These are phyloP conservation scores for Volvox carteri DNA, from an alignment of 163 green algal species.

Conservation along the genomic window DNA sequence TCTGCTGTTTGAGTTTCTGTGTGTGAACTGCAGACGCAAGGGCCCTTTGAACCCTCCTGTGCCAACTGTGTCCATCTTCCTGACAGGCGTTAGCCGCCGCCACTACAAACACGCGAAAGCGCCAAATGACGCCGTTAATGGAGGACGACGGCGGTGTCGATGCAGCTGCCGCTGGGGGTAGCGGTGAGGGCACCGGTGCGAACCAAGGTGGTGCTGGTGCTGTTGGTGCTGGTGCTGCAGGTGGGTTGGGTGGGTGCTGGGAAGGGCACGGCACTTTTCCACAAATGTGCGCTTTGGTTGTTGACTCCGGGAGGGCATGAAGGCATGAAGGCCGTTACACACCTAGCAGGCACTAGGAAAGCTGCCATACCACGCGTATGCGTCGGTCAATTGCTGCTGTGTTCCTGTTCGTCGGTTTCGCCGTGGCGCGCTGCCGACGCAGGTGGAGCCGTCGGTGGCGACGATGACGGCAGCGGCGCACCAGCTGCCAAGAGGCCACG, in stretches of 20 bases:
- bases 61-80: background rate
- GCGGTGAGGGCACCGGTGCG: no score
- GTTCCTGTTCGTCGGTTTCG: background rate
- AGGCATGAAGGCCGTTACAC: no score
- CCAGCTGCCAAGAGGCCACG: slow-evolving; percentile 19
- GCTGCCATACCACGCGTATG: no score
- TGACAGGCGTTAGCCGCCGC: background rate
- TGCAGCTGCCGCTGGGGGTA: background rate
- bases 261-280: no score
- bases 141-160: background rate
- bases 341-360: no score
- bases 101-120: slow-evolving; percentile 42
- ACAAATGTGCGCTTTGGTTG: no score
- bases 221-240: background rate
- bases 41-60: no score
- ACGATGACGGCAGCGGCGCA: background rate
- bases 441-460: background rate
- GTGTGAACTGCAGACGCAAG: no score
- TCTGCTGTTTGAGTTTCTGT: no score
- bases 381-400: background rate
- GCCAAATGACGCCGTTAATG: slow-evolving; percentile 39
- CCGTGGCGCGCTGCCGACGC: background rate
- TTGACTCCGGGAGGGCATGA: no score
- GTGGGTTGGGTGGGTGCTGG: no score
- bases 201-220: no score